Percentiles rank a stretch among this genome's conserved stretches.
phyloP scores from a whole-genome alignment of 306 rosid species.

The Cicer pinnatifidum region DNA sequence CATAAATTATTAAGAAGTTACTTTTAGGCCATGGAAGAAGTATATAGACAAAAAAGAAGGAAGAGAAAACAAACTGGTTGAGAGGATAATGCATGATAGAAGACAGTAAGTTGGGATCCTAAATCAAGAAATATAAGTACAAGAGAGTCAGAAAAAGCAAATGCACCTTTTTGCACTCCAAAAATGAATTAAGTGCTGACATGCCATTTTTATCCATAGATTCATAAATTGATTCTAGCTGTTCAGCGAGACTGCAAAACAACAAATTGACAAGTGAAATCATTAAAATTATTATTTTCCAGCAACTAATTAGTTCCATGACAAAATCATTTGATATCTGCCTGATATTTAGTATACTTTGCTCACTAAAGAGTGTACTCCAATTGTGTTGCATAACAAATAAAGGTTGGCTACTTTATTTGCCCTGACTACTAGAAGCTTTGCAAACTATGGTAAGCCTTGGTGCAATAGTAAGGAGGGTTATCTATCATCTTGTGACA shows the following conservation, averaged over 20 bases:
- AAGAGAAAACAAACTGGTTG: constrained; percentile 18
- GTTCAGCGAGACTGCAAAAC: constrained; percentile 86
- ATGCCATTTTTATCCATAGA: constrained; percentile 68
- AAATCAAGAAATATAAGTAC: constrained; percentile 30
- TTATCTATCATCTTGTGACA: constrained; percentile 6
- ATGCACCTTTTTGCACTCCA: constrained; percentile 82
- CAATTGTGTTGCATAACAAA: constrained; percentile 21
- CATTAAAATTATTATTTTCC: constrained; percentile 34
- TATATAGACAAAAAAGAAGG: constrained; percentile 13
- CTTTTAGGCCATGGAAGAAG: constrained; percentile 28
- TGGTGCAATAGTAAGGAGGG: constrained; percentile 24
- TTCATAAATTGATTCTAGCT: constrained; percentile 76
- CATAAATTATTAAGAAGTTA: constrained; percentile 29
- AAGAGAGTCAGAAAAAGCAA: constrained; percentile 35
- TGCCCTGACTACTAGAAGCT: constrained; percentile 28
- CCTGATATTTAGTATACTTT: constrained; percentile 20
- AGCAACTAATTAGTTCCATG: constrained; percentile 34
- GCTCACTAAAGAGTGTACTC: constrained; percentile 28
- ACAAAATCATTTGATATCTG: constrained; percentile 38
- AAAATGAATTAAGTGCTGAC: constrained; percentile 66
- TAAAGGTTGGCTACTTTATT: constrained; percentile 15
- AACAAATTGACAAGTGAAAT: constrained; percentile 41
- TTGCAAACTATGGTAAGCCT: constrained; percentile 16
- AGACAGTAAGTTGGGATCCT: neutral
- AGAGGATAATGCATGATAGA: constrained; percentile 30